Evolutionary conservation across 441 rosid genomes (phyloP), one percentile per base, ranked within the genome.

Genomic region (Aleurites moluccanus): DNA sequence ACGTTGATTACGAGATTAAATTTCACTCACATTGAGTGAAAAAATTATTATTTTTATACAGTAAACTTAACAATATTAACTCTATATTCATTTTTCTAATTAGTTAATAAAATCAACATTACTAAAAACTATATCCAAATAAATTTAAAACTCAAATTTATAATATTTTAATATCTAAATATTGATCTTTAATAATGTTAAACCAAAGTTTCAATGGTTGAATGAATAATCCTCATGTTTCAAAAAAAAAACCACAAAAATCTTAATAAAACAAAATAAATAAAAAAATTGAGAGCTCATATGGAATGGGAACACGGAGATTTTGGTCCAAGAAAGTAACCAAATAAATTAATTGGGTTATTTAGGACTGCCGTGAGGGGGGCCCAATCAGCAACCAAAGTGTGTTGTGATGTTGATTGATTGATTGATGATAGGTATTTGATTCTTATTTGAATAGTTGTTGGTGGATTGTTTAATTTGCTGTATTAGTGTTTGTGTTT

Each of bases 171-270:
- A n/a, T n/a, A n/a, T n/a, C n/a, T n/a, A n/a, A n/a, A n/a, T n/a
- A n/a, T n/a, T n/a, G n/a, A n/a, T n/a, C n/a, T n/a, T n/a, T n/a
- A n/a, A n/a, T n/a, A n/a, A n/a, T n/a, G n/a, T n/a, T n/a, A n/a
- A n/a, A n/a, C n/a, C n/a, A n/a, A n/a, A n/a, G n/a, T n/a, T n/a
- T n/a, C n/a, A n/a, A n/a, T n/a, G n/a, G n/a, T n/a, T n/a, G n/a
- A n/a, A n/a, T n/a, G n/a, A n/a, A 53, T 33, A 53, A 69, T 55
- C 79, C 76, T 78, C 83, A 77, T 77, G 77, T 67, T 74, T 71
- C 69, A n/a, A 11, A 0, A 13, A 64, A n/a, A n/a, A n/a, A n/a
- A n/a, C n/a, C n/a, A n/a, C n/a, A n/a, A n/a, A 35, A 64, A 1
- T 5, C 10, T 53, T n/a, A 7, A 5, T 20, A n/a, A 55, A 21